phyloP scores from a whole-genome alignment of 2,329 filamentous ascomycete genomes.

The Juglanconis oblonga region DNA sequence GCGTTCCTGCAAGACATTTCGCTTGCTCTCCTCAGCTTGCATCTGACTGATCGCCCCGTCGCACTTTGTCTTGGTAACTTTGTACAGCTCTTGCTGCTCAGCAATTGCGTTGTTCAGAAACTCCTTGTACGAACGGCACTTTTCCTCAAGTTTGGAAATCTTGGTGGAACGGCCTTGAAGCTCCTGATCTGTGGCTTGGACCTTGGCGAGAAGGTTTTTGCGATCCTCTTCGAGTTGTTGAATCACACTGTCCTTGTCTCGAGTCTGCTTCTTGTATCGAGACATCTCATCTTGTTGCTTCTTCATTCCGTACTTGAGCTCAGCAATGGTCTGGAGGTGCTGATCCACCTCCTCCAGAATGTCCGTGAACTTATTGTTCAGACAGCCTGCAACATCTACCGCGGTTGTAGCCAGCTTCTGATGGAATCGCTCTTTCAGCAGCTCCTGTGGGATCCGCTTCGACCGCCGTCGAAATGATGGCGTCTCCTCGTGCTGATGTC shows the following conservation, averaged over 20 bases:
- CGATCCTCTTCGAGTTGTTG: constrained; percentile 26
- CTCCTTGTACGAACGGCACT: constrained; percentile 30
- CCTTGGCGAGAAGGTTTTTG: constrained; percentile 23
- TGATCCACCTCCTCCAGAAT: background rate
- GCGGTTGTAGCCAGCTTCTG: background rate
- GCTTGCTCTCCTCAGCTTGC: constrained; percentile 28
- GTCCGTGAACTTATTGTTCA: constrained; percentile 4
- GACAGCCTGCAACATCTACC: background rate
- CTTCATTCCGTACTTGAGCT: background rate
- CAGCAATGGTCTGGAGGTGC: constrained; percentile 3
- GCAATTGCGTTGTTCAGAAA: constrained; percentile 43
- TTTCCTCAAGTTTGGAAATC: constrained; percentile 32
- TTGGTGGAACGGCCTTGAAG: constrained; percentile 27
- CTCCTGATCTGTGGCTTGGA: constrained; percentile 25
- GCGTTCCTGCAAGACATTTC: constrained; percentile 23
- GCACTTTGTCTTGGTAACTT: constrained; percentile 30
- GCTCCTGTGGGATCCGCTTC: background rate
- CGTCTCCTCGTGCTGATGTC: background rate
- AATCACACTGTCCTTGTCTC: background rate
- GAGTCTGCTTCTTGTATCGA: background rate
- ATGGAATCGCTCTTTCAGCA: background rate
- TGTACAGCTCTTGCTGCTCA: constrained; percentile 45
- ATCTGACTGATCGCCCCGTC: constrained; percentile 33
- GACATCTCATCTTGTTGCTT: constrained; percentile 4
- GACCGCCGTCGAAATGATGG: background rate